Evolutionary conservation across 2,329 filamentous ascomycete species (phyloP).

Genomic region (Arthroderma uncinatum): DNA sequence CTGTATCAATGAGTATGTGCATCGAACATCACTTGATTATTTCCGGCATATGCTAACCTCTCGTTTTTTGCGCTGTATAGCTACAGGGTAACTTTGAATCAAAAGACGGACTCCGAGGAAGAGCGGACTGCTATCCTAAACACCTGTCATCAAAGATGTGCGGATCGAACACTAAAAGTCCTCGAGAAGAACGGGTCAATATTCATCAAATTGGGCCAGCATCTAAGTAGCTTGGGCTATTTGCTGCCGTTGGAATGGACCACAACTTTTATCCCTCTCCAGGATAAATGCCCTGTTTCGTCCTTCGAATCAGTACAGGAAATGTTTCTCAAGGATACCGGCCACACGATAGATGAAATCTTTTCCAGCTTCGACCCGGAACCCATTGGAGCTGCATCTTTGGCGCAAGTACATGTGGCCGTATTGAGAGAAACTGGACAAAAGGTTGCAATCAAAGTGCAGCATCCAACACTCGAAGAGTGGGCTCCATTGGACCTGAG

Average conservation of each 20-base stretch:
- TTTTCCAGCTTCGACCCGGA: conserved; percentile 72
- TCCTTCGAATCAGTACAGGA: conserved; percentile 73
- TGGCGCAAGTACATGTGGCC: conserved; percentile 89
- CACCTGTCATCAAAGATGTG: conserved; percentile 85
- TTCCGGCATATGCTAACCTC: neutral
- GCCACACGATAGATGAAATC: conserved; percentile 62
- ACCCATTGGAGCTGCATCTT: conserved; percentile 83
- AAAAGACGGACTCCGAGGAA: conserved; percentile 46
- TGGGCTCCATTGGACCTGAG: conserved; percentile 83
- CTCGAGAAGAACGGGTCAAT: conserved; percentile 95
- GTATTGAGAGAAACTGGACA: conserved; percentile 70
- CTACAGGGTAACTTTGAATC: conserved; percentile 75
- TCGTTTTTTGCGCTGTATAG: conserved; percentile 37
- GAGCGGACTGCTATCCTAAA: conserved; percentile 59
- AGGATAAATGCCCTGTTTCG: conserved; percentile 90
- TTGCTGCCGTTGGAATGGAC: conserved; percentile 87
- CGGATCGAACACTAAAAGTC: conserved; percentile 71
- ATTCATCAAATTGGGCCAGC: conserved; percentile 95
- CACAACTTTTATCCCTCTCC: conserved; percentile 85
- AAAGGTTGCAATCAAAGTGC: conserved; percentile 89
- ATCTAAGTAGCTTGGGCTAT: conserved; percentile 93
- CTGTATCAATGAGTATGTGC: conserved; percentile 85
- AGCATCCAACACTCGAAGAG: conserved; percentile 79
- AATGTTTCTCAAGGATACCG: conserved; percentile 80
- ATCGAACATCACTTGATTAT: neutral